Base-by-base conservation (phyloP, 139 green algal species). In the Chlamydomonas sphaeroides region DNA sequence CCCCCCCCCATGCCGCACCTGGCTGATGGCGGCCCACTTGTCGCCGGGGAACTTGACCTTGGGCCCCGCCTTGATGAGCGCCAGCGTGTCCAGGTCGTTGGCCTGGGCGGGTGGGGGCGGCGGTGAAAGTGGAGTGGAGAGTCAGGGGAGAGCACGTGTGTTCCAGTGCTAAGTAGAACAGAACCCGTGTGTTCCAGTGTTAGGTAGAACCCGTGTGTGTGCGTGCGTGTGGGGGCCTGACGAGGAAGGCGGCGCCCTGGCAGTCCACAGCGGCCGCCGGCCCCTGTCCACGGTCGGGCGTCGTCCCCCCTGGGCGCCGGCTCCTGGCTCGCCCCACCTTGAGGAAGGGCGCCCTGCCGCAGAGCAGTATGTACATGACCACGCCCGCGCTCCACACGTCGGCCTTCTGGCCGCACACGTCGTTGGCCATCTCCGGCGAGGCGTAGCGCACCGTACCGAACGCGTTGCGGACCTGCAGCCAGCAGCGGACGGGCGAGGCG, bases 381-480 rank as follows among this genome's bases (percentile, higher is more conserved):
- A 92, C 83, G 23, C 90, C 90, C 32, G 85, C 89, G 57, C 77
- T 88, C 90, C 90, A 94, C 15, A 94, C 77, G 67, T 94, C 90
- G 17, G 86, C 92, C 65, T 89, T 90, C 70, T 91, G 90, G 18
- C 90, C 90, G 80, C 81, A 85, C n/a, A 84, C 59, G 69, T 93
- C 85, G 68, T 80, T 84, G 23, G 90, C 90, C 90, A 94, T 94
- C 77, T 94, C 90, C 8, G 90, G 90, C 5, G 86, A 92, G 69
- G 84, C 90, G 83, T 94, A 94, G 35, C 89, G 87, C 75, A 93
- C 89, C 25, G 89, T 93, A 42, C 89, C 89, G 53, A 93, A 93
- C 7, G 89, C 89, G 38, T 90, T 80, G 28, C 53, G 69, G 30
- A 92, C 76, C 85, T 89, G 83, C 11, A n/a, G n/a, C n/a, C n/a